Base-by-base conservation (phyloP, 176 grass and related monocot species). In the Carex cristatella region DNA sequence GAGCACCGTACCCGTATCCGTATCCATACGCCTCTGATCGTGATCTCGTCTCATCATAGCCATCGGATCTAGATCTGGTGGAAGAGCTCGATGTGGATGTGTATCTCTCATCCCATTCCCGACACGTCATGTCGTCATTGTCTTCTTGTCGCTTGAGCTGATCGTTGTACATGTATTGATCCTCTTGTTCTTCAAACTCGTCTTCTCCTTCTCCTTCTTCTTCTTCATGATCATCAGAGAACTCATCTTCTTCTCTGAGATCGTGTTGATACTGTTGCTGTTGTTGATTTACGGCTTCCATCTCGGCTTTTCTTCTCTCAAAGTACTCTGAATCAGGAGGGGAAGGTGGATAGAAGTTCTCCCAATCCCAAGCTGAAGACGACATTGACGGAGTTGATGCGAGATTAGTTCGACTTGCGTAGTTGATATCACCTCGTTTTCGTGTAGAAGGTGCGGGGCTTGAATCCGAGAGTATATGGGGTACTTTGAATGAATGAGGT, bases 291-390 rank as follows among this genome's bases (percentile, higher is more conserved):
- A 82, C 83, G 73, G 92, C 90, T 81, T 99, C 90, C 55, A 90
- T 69, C 78, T 99, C 93, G 9, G 88, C 82, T 87, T 94, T 95
- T 62, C 85, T 87, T 12, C 97, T 93, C 3, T 94, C 91, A 55
- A 94, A 99, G 75, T 92, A 99, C 72, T 99, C 97, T 3, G 97
- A 99, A 85, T 96, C 90, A 30, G 97, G 97, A 59, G 93, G 93
- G 27, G 97, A 99, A 85, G 97, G 97, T 27, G 97, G 97, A 77
- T 87, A 89, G 90, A 89, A 92, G 72, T 95, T 95, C 85, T 95
- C 93, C 97, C 97, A 99, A 5, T 99, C 97, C 93, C 97, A 99
- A 40, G 88, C 88, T 15, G 97, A 99, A 15, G 97, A 99, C 5
- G 97, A 92, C 78, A 87, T 86, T 33, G 93, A 91, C 9, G 96